Conservation (phyloP, 345 rosid genomes). For the Euphorbia pulcherrima region DNA sequence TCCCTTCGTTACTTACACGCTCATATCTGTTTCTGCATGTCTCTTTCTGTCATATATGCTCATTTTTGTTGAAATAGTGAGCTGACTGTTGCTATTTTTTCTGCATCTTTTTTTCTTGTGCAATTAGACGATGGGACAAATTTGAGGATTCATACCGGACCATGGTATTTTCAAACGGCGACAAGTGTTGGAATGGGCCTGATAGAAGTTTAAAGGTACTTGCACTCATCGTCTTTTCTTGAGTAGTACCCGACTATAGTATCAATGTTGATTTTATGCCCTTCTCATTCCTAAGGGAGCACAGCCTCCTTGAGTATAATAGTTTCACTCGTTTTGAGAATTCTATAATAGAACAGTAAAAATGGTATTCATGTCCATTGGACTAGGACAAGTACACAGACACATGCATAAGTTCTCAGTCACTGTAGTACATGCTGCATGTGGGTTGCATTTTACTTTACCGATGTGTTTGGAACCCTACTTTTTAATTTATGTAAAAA, state of each 20-base stretch:
- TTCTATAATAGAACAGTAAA: background rate
- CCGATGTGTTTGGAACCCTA: too few species aligned
- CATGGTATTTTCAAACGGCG: conserved; percentile 80
- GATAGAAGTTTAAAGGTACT: conserved; percentile 82
- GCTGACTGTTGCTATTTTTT: conserved; percentile 2
- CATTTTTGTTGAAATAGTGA: background rate
- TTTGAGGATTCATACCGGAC: conserved; percentile 58
- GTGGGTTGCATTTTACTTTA: too few species aligned
- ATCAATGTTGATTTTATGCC: too few species aligned
- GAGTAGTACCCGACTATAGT: too few species aligned
- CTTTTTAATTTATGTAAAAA: too few species aligned
- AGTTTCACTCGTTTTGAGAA: too few species aligned
- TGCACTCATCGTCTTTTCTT: background rate
- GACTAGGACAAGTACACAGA: too few species aligned
- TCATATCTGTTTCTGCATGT: background rate
- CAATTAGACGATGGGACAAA: conserved; percentile 75
- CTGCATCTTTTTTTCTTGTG: background rate
- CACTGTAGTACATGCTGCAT: too few species aligned
- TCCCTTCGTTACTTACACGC: background rate
- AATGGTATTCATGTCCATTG: too few species aligned
- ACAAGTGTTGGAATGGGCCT: conserved; percentile 96
- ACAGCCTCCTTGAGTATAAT: too few species aligned
- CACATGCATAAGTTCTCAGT: too few species aligned
- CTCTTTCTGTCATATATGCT: conserved; percentile 1
- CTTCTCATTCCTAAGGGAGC: too few species aligned